These are phyloP conservation scores for Pichia sp. DNA, from an alignment of 1,139 yeast genomes.

Conservation along the genomic window DNA sequence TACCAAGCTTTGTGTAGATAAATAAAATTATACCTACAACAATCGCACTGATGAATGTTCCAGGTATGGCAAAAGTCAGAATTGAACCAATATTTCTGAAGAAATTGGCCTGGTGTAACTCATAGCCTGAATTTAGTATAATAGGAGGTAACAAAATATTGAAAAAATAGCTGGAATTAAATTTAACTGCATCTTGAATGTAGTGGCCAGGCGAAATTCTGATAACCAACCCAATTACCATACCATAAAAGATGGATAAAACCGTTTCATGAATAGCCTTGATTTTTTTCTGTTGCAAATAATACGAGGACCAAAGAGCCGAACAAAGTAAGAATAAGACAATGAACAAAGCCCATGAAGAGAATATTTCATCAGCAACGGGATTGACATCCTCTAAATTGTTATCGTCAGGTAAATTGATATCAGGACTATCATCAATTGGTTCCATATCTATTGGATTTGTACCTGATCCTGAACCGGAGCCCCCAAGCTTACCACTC, in stretches of 20 bases:
- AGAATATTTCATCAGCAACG: constrained; percentile 90
- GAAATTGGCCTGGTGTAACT: constrained; percentile 90
- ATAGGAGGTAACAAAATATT: constrained; percentile 93
- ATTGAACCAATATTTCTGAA: constrained; percentile 89
- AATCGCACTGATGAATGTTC: constrained; percentile 86
- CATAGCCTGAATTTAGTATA: constrained; percentile 92
- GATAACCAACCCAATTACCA: constrained; percentile 88
- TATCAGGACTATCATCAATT: constrained; percentile 40
- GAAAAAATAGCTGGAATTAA: constrained; percentile 90
- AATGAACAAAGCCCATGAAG: constrained; percentile 95
- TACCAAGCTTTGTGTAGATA: constrained; percentile 85
- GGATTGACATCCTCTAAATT: constrained; percentile 66
- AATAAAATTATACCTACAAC: constrained; percentile 81
- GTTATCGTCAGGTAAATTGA: constrained; percentile 48
- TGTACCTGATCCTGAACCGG: background rate
- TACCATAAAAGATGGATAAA: constrained; percentile 89
- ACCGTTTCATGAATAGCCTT: constrained; percentile 97
- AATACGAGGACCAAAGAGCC: constrained; percentile 93
- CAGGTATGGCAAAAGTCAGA: constrained; percentile 92
- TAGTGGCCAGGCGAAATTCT: constrained; percentile 92
- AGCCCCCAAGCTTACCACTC: background rate
- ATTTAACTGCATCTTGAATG: constrained; percentile 94
- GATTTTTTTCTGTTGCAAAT: constrained; percentile 81
- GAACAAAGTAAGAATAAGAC: constrained; percentile 70
- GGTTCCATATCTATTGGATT: constrained; percentile 19